Conservation (phyloP, 768 basidiomycete genomes). For the Trametes maxima region DNA sequence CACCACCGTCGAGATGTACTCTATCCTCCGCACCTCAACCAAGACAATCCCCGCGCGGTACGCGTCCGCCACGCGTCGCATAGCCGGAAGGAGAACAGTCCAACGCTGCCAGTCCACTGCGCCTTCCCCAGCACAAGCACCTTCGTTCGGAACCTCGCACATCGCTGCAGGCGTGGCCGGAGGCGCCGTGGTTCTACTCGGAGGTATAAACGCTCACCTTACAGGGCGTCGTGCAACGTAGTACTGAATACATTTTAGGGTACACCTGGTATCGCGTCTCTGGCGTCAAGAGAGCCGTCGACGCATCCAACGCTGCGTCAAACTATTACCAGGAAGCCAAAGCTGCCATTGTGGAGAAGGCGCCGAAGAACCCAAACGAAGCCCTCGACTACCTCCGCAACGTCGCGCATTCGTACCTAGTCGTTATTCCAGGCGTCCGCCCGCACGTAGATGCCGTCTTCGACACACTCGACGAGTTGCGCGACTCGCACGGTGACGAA, state of each 20-base stretch:
- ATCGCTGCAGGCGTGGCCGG: constrained; percentile 35
- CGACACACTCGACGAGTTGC: constrained; percentile 42
- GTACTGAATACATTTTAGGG: not conserved
- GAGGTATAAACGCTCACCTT: constrained; percentile 24
- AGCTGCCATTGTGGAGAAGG: constrained; percentile 28
- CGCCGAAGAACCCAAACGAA: constrained; percentile 35
- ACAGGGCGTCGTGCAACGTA: not conserved
- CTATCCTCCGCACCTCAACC: constrained; percentile 5
- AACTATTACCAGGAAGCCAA: constrained; percentile 32
- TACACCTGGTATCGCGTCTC: constrained; percentile 47
- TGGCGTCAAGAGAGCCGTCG: constrained; percentile 40
- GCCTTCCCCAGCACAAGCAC: not conserved
- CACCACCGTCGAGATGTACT: constrained; percentile 1
- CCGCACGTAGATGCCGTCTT: constrained; percentile 45
- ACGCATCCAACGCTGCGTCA: constrained; percentile 36
- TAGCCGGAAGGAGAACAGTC: constrained; percentile 23
- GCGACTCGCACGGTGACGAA: constrained; percentile 43
- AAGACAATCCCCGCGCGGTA: not conserved
- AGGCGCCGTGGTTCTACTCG: constrained; percentile 33
- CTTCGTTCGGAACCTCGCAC: constrained; percentile 24
- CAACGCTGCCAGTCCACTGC: constrained; percentile 31
- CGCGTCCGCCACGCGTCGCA: constrained; percentile 21
- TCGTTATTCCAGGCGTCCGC: constrained; percentile 42
- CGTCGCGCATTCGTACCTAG: constrained; percentile 44
- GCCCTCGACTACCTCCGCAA: constrained; percentile 42